Base-by-base conservation (phyloP, 257 asterid species). In the Orobanche coerulescens region DNA sequence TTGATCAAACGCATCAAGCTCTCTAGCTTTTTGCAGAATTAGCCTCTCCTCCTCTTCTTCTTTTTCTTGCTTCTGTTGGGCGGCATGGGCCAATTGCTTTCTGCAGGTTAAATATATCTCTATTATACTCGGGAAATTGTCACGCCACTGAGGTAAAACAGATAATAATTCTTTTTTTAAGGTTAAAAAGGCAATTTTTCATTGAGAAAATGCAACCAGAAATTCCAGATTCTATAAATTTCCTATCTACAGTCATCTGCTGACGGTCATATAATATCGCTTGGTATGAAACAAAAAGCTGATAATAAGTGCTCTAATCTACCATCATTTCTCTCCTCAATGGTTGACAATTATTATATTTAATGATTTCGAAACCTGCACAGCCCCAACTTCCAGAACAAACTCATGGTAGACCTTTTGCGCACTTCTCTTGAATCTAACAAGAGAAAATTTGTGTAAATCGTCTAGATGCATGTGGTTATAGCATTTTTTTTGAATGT, bases 1-100 rank as follows among this genome's bases (percentile, higher is more conserved):
- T 74, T 86, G 97, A 65, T 90, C 95, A 69, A 90, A 90, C 18
- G 92, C 92, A 14, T 90, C 91, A 12, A 90, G 89, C 61, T 86
- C 92, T 78, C 80, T 71, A 16, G 95, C 88, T 58, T 82, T 90
- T 77, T 86, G 81, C 59, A 53, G 61, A 39, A 23, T 54, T 36
- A 61, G 44, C 56, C 57, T 82, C 71, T 90, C 97, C 62, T 84
- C 92, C 52, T 75, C 90, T 7, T 86, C 97, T 71, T 84, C 92
- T 44, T 81, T 72, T 30, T 84, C 92, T 61, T 84, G 94, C 78
- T 78, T 84, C 75, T 67, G 80, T 63, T 90, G 94, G 40, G 85
- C 67, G 4, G 69, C 33, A 65, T 86, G 90, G 48, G 95, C 82
- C 23, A 78, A 72, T 65, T 56, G 58, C 76, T 82, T 90, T 74